Percentiles rank a stretch among this genome's conserved stretches.
phyloP scores from a whole-genome alignment of 2,329 filamentous ascomycete genomes.

The Aspergillus luchuensis region DNA sequence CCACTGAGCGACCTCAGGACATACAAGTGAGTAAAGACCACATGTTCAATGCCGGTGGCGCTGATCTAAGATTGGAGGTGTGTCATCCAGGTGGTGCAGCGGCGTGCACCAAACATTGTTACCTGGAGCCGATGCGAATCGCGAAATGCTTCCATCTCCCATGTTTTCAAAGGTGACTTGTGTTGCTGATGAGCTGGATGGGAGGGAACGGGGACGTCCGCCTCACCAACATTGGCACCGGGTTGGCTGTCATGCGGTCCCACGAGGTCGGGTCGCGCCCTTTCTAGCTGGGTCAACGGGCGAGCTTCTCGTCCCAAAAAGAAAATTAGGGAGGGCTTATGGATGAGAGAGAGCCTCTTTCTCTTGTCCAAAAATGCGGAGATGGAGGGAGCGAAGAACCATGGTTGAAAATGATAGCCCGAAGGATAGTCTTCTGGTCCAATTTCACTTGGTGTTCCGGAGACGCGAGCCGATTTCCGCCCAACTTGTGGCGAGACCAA shows the following conservation, averaged over 20 bases:
- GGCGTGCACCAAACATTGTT: no score
- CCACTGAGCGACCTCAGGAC: not conserved
- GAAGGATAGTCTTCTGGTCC: not conserved
- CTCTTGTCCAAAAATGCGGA: not conserved
- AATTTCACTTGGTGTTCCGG: not conserved
- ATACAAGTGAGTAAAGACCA: not conserved
- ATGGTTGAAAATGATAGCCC: not conserved
- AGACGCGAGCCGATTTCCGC: slow-evolving; percentile 13
- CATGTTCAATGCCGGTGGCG: not conserved
- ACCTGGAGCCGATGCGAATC: no score
- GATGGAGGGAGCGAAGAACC: not conserved
- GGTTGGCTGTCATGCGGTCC: not conserved
- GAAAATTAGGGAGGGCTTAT: not conserved
- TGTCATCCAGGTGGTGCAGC: no score
- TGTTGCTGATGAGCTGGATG: not conserved
- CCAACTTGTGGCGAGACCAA: slow-evolving; percentile 9
- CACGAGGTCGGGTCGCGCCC: not conserved
- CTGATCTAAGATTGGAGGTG: no score
- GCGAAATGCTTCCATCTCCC: no score
- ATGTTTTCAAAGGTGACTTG: no score
- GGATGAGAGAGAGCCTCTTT: not conserved
- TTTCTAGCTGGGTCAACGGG: not conserved
- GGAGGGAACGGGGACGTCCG: not conserved
- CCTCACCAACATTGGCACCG: not conserved
- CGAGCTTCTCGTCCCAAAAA: not conserved